Evolutionary conservation across 1,284 basidiomycete species (phyloP).

Genomic region (Salmacisia buchloeana): DNA sequence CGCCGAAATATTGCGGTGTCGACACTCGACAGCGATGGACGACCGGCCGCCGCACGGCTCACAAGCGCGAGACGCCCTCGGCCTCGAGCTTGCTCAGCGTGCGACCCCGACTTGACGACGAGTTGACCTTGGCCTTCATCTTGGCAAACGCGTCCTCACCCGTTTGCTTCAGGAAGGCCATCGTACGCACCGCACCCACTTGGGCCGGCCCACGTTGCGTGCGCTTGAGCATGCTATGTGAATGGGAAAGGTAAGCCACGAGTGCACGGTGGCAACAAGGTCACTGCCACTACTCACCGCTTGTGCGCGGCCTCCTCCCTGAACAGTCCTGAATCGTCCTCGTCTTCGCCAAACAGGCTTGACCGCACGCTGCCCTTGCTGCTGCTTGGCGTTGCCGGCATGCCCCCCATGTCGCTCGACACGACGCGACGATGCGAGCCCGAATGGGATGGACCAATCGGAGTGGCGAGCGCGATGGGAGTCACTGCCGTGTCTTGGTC

Average conservation of each 20-base stretch:
- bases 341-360: not conserved
- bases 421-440: no score
- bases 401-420: no score
- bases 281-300: no score
- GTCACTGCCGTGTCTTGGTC: no score
- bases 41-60: no score
- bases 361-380: not conserved
- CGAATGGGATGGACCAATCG: no score
- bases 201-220: not conserved
- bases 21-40: no score
- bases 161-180: constrained; percentile 6
- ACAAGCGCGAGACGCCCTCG: constrained; percentile 42
- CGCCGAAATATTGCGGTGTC: no score
- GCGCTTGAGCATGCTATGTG: not conserved
- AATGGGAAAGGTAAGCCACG: not conserved
- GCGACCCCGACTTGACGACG: not conserved
- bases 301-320: constrained; percentile 4
- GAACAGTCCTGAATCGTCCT: not conserved
- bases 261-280: no score
- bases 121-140: constrained; percentile 5
- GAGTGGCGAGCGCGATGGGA: no score
- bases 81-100: constrained; percentile 37
- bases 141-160: constrained; percentile 7
- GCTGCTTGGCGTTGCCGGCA: not conserved
- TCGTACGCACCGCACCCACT: not conserved